Conservation (phyloP, 2,329 filamentous ascomycete genomes). For the Trichoderma sp. region DNA sequence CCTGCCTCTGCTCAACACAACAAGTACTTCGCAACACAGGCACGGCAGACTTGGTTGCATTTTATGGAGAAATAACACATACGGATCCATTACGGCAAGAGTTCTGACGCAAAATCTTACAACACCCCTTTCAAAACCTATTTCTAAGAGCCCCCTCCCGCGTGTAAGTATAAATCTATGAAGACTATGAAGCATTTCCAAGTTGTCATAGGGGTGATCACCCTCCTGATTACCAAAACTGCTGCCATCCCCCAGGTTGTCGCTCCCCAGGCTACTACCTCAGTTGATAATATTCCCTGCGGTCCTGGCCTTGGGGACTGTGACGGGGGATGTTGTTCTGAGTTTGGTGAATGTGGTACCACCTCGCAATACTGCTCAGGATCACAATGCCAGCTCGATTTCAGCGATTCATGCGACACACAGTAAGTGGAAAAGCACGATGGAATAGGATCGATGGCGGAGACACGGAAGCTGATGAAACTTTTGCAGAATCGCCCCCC, state of each 20-base stretch:
- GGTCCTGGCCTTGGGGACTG: slow-evolving; percentile 37
- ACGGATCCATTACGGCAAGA: too few relatives aligned
- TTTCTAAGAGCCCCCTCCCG: too few relatives aligned
- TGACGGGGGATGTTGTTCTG: slow-evolving; percentile 37
- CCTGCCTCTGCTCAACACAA: too few relatives aligned
- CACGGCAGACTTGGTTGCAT: too few relatives aligned
- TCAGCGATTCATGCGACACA: slow-evolving; percentile 40
- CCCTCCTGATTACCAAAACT: not conserved
- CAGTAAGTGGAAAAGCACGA: slow-evolving; percentile 32
- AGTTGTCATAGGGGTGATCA: not conserved
- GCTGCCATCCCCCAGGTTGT: not conserved
- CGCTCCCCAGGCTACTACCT: not conserved
- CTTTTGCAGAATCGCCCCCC: slow-evolving; percentile 30
- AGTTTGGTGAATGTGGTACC: slow-evolving; percentile 38
- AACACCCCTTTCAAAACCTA: too few relatives aligned
- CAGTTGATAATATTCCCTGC: slow-evolving; percentile 23
- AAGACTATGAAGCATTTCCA: not conserved
- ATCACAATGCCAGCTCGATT: slow-evolving; percentile 39
- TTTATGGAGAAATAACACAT: too few relatives aligned
- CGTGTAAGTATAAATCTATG: too few relatives aligned
- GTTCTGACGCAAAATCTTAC: too few relatives aligned
- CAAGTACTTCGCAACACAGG: too few relatives aligned
- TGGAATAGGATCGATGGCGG: not conserved
- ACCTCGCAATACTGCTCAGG: slow-evolving; percentile 35
- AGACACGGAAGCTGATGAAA: not conserved